These are phyloP conservation scores for Bathelium albidoporum DNA, from an alignment of 495 filamentous ascomycete species.

Conservation along the genomic window DNA sequence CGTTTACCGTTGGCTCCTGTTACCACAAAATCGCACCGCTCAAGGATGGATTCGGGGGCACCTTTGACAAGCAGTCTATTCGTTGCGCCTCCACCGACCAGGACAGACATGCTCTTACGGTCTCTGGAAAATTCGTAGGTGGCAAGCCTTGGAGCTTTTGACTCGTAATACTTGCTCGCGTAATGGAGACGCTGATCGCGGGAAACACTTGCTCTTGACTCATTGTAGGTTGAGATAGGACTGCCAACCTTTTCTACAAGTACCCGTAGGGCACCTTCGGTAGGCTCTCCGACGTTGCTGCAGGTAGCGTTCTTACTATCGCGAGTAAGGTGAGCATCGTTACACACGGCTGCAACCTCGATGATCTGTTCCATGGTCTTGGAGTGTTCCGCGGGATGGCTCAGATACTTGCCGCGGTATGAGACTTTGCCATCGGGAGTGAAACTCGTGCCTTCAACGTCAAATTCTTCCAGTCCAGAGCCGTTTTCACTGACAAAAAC, in stretches of 20 bases:
- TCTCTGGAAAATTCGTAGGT: slow-evolving; percentile 98
- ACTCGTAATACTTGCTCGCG: slow-evolving; percentile 78
- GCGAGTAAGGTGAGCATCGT: slow-evolving; percentile 73
- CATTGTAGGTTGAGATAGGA: slow-evolving; percentile 47
- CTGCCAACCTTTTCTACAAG: slow-evolving; percentile 92
- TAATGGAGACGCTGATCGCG: slow-evolving; percentile 56
- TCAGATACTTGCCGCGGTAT: slow-evolving; percentile 53
- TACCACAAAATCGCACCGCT: slow-evolving; percentile 73
- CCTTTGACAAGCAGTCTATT: slow-evolving; percentile 92
- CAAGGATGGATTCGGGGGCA: slow-evolving; percentile 86
- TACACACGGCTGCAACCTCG: slow-evolving; percentile 84
- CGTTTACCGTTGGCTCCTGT: slow-evolving; percentile 65
- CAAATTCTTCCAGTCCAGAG: slow-evolving; percentile 70
- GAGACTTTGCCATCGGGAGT: slow-evolving; percentile 68
- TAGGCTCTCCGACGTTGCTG: slow-evolving; percentile 87
- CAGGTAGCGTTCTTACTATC: slow-evolving; percentile 63
- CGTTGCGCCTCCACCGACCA: slow-evolving; percentile 54
- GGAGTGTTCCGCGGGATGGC: slow-evolving; percentile 65
- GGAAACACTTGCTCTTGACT: slow-evolving; percentile 38
- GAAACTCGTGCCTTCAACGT: slow-evolving; percentile 90
- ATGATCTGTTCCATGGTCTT: slow-evolving; percentile 67
- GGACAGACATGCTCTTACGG: slow-evolving; percentile 98
- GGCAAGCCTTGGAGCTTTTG: slow-evolving; percentile 58
- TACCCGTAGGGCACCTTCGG: slow-evolving; percentile 85
- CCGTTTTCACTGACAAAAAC: slow-evolving; percentile 69